Base-by-base conservation (phyloP, 768 basidiomycete species). In the Mycena indigotica region DNA sequence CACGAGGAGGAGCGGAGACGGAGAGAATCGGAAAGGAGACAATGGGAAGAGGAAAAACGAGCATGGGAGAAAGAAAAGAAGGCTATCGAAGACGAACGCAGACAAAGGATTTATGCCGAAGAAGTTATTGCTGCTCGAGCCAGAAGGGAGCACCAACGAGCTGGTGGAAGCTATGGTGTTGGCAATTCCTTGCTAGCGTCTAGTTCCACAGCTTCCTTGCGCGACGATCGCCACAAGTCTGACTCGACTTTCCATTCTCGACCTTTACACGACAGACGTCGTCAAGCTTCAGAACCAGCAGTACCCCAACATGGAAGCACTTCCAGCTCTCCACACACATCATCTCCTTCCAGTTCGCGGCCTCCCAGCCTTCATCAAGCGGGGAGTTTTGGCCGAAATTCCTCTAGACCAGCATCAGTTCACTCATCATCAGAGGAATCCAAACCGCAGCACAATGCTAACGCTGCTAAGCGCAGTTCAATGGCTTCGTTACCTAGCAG, bases 351-450 rank as follows among this genome's bases (percentile, higher is more conserved):
- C 25, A 81, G 81, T 57, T 87, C 86, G 35, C 73, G 77, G 5
- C 76, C 81, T 21, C 70, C 79, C 10, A 82, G 81, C 67, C 63
- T 79, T 49, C 68, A 67, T 28, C 75, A 69, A 40, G 69, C 71
- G n/a, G n/a, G n/a, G n/a, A n/a, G n/a, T n/a, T n/a, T n/a, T 38
- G 75, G 58, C 13, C 54, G 63, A 21, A 57, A 55, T 58, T 72
- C 76, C 53, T 82, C 82, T 5, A 77, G 84, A 19, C 81, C 86
- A 2, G 75, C 83, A 3, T 86, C 86, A 5, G 72, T 82, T 44
- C 76, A 80, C 50, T 77, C 81, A 4, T 86, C 87, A 5, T 83
- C 84, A 26, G 85, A 86, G 59, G 84, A 85, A 59, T 71, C 77
- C 28, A 77, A 80, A 51, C 73, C 67, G 53, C 66, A 76, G 56